Conservation (phyloP, 1,284 basidiomycete genomes). For the Mrakiaceae sp. region DNA sequence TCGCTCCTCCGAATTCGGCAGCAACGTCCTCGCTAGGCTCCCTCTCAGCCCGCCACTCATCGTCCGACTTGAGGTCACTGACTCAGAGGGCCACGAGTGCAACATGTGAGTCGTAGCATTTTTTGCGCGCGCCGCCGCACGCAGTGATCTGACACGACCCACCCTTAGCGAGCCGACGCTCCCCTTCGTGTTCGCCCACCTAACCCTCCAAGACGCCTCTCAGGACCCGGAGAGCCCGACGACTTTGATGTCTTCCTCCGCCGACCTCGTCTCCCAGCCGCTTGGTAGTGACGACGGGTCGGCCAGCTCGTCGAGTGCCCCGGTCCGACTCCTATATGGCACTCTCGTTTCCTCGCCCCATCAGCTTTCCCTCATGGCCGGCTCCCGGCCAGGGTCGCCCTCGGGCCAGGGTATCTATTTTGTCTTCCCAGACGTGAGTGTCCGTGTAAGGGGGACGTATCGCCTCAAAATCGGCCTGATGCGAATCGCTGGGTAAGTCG, state of each 20-base stretch:
- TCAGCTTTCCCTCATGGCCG: conserved; percentile 36
- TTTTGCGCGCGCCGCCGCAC: not conserved
- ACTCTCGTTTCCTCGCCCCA: conserved; percentile 69
- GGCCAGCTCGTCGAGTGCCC: conserved; percentile 13
- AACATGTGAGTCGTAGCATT: conserved; percentile 34
- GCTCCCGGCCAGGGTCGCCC: conserved; percentile 39
- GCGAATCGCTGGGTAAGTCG: conserved; percentile 60
- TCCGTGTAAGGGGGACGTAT: conserved; percentile 63
- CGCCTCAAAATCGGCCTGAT: conserved; percentile 61
- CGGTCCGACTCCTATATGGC: conserved; percentile 62
- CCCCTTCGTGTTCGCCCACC: conserved; percentile 42
- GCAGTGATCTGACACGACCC: not conserved
- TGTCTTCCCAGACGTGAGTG: conserved; percentile 77
- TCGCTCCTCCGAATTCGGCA: conserved; percentile 64
- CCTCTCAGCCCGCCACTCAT: conserved; percentile 70
- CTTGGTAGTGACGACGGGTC: not conserved
- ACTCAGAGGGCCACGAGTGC: conserved; percentile 33
- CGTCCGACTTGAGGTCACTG: conserved; percentile 60
- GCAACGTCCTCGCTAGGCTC: conserved; percentile 59
- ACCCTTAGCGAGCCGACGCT: conserved; percentile 49
- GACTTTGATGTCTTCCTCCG: not conserved
- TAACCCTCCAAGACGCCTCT: not conserved
- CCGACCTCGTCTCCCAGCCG: too few relatives aligned
- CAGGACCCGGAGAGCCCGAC: not conserved
- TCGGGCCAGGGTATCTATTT: conserved; percentile 57